phyloP scores from a whole-genome alignment of 2,329 filamentous ascomycete species.

The Aureobasidium uvarum region DNA sequence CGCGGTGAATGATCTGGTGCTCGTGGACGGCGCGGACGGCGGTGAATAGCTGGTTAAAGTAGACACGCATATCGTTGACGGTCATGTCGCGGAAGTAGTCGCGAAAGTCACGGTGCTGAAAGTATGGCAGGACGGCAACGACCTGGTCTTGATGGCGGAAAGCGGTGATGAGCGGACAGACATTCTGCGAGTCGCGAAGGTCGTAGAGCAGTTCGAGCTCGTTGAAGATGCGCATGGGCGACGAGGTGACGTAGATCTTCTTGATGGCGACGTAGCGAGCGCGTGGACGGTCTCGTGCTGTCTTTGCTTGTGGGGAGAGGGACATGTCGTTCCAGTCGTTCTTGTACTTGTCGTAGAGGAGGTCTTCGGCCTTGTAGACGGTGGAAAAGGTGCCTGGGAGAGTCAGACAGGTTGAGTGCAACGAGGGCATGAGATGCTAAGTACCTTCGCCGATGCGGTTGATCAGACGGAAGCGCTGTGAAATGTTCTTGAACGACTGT shows the following conservation, averaged over 20 bases:
- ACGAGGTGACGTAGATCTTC: conserved; percentile 99
- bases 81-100: conserved; percentile 91
- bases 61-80: conserved; percentile 80
- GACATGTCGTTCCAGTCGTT: conserved; percentile 76
- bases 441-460: conserved; percentile 95
- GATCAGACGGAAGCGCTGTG: conserved; percentile 80
- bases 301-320: conserved; percentile 63
- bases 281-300: conserved; percentile 43
- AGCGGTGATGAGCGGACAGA: conserved; percentile 96
- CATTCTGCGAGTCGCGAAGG: conserved; percentile 74
- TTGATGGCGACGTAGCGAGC: conserved; percentile 92
- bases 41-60: conserved; percentile 83
- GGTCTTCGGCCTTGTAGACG: conserved; percentile 96
- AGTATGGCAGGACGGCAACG: conserved; percentile 91
- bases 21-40: conserved; percentile 81
- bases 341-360: conserved; percentile 76
- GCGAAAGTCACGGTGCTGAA: conserved; percentile 91
- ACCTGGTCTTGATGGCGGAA: conserved; percentile 94
- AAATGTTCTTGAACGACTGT: conserved; percentile 78
- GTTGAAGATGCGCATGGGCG: conserved; percentile 88
- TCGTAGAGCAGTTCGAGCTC: conserved; percentile 92
- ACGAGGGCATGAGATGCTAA: neutral
- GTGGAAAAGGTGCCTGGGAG: conserved; percentile 88
- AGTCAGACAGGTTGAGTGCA: neutral
- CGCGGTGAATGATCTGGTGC: conserved; percentile 82